Conservation (phyloP, 2,329 filamentous ascomycete genomes). For the Ceratocystis alfenasii region DNA sequence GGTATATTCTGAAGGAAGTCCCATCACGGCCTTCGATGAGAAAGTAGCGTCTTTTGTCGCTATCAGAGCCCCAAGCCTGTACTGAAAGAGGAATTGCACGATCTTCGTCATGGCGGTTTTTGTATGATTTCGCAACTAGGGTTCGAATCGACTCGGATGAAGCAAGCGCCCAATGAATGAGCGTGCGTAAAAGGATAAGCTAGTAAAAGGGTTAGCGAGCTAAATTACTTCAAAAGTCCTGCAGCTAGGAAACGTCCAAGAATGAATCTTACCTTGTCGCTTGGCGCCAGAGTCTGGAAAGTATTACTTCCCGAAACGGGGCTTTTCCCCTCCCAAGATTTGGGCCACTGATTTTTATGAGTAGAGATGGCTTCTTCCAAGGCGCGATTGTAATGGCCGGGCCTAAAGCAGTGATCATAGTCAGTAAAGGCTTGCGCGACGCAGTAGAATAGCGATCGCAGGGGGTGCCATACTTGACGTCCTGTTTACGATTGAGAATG, state of each 20-base stretch:
- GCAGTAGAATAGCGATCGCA: not conserved
- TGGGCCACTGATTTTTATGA: conserved; percentile 80
- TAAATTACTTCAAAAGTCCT: not conserved
- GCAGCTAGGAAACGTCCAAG: not conserved
- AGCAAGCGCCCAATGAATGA: conserved; percentile 79
- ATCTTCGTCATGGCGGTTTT: conserved; percentile 67
- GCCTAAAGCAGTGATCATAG: conserved; percentile 39
- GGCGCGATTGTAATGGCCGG: conserved; percentile 83
- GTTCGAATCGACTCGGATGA: conserved; percentile 73
- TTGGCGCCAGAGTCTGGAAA: conserved; percentile 71
- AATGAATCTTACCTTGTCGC: conserved; percentile 55
- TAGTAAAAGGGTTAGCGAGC: conserved; percentile 31
- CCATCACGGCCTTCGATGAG: conserved; percentile 89
- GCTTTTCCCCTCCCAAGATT: conserved; percentile 69
- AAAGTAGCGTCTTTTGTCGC: conserved; percentile 85
- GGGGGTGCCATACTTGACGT: conserved; percentile 68
- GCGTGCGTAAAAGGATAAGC: conserved; percentile 70
- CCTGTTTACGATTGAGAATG: conserved; percentile 92
- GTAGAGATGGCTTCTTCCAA: conserved; percentile 83
- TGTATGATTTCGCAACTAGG: conserved; percentile 78
- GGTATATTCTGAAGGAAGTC: conserved; percentile 84
- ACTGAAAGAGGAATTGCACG: conserved; percentile 78
- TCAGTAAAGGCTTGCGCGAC: not conserved
- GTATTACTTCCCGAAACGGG: conserved; percentile 68
- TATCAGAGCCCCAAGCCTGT: conserved; percentile 81